phyloP scores from a whole-genome alignment of 352 stramenopile genomes.

The Pythium sp. region DNA sequence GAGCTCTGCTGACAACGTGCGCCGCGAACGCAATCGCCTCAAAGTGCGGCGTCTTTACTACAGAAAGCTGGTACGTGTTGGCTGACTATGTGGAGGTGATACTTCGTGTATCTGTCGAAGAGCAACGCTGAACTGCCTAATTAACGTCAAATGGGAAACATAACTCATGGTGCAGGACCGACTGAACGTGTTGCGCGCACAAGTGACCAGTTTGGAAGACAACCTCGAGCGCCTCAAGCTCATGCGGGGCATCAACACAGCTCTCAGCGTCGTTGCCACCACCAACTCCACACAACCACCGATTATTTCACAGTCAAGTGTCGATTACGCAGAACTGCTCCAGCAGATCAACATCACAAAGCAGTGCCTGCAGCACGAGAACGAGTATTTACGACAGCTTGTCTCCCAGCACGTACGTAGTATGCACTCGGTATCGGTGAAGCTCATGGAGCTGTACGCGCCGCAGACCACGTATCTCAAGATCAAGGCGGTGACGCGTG shows the following conservation, averaged over 20 bases:
- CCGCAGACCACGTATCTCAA: background rate
- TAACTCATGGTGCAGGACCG: constrained; percentile 3
- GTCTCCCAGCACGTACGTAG: background rate
- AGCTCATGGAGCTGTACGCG: background rate
- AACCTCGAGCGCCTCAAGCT: background rate
- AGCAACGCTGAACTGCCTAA: too few species aligned
- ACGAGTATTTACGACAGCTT: constrained; percentile 7
- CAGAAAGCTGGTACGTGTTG: constrained; percentile 16
- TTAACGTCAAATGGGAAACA: too few species aligned
- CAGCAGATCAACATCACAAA: constrained; percentile 1
- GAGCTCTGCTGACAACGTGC: constrained; percentile 3
- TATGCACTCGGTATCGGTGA: constrained; percentile 3
- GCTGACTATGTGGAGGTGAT: background rate
- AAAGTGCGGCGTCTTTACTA: constrained; percentile 22
- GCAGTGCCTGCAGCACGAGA: constrained; percentile 12
- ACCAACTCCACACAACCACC: background rate
- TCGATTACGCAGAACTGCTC: background rate
- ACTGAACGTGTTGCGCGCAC: background rate
- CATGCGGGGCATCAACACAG: background rate
- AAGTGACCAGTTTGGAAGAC: constrained; percentile 7
- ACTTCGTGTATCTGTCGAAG: too few species aligned
- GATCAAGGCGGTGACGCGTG: constrained; percentile 4
- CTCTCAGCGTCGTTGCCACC: background rate
- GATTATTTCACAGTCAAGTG: background rate
- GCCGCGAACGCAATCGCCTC: constrained; percentile 17